phyloP scores from a whole-genome alignment of 768 basidiomycete species.

The Aureoboletus auriporus region DNA sequence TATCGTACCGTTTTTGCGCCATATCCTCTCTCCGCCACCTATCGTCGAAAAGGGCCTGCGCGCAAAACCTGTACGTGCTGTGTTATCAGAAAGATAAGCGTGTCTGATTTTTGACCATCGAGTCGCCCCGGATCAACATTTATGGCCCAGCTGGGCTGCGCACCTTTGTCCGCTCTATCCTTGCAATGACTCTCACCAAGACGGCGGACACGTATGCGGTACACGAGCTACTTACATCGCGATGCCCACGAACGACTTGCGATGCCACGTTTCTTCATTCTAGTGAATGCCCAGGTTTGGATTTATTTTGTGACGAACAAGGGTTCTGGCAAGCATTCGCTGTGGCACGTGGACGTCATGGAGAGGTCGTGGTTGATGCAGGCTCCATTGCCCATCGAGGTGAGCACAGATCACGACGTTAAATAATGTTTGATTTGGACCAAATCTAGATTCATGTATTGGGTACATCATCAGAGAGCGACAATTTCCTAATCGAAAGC shows the following conservation, averaged over 20 bases:
- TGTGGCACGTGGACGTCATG: slow-evolving; percentile 33
- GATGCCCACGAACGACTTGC: slow-evolving; percentile 55
- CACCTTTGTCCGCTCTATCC: slow-evolving; percentile 63
- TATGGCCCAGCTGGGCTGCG: slow-evolving; percentile 82
- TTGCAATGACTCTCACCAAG: slow-evolving; percentile 62
- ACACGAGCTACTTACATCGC: slow-evolving; percentile 65
- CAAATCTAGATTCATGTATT: slow-evolving; percentile 63
- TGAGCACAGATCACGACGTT: slow-evolving; percentile 26
- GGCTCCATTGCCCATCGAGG: slow-evolving; percentile 77
- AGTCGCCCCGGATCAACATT: slow-evolving; percentile 57
- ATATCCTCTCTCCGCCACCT: slow-evolving; percentile 47
- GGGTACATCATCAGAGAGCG: slow-evolving; percentile 72
- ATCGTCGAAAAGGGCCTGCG: slow-evolving; percentile 10
- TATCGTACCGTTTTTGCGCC: slow-evolving; percentile 61
- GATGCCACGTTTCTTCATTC: slow-evolving; percentile 46
- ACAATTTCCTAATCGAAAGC: slow-evolving; percentile 46
- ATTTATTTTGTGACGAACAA: slow-evolving; percentile 50
- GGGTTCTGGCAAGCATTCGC: slow-evolving; percentile 67
- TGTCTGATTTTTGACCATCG: background rate
- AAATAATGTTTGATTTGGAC: background rate
- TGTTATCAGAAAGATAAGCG: background rate
- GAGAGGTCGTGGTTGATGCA: slow-evolving; percentile 59
- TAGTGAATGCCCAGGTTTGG: slow-evolving; percentile 61
- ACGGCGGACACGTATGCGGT: slow-evolving; percentile 65
- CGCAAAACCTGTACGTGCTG: slow-evolving; percentile 10